Evolutionary conservation across 768 basidiomycete species (phyloP).

Genomic region (Exidia glandulosa): DNA sequence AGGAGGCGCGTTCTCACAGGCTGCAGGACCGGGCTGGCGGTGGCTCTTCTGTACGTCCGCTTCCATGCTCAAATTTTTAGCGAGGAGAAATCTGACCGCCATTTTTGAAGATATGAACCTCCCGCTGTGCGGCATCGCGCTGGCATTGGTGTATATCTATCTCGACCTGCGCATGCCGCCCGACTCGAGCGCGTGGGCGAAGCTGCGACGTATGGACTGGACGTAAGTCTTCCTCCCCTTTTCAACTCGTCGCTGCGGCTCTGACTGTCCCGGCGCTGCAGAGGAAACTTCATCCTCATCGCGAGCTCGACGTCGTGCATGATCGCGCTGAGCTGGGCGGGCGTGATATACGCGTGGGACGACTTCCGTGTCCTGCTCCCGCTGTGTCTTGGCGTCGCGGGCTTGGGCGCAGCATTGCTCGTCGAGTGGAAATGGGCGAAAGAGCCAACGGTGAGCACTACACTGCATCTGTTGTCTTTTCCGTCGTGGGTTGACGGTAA

Average conservation of each 20-base stretch:
- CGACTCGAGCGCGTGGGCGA: background rate
- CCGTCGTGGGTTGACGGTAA: background rate
- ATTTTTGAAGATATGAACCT: conserved; percentile 1
- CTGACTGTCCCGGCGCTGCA: background rate
- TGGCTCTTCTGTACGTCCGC: background rate
- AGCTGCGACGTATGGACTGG: background rate
- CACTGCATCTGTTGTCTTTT: background rate
- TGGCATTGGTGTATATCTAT: background rate
- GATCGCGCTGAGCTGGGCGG: background rate
- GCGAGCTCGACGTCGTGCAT: background rate
- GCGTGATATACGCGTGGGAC: background rate
- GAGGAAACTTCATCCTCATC: background rate
- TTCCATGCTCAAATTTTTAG: background rate
- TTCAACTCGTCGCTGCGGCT: background rate
- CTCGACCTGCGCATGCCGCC: background rate
- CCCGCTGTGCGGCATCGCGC: background rate
- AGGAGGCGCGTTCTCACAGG: conserved; percentile 1
- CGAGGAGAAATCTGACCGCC: too few species aligned
- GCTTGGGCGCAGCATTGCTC: background rate
- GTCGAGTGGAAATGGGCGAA: background rate
- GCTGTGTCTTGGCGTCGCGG: background rate
- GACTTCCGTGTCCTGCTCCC: background rate
- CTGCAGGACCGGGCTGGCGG: background rate
- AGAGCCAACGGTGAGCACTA: background rate
- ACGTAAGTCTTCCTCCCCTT: background rate